Percentiles rank a stretch among this genome's conserved stretches.
Evolutionary conservation across 1,139 yeast species (phyloP).

Genomic region (Zygosaccharomyces pseudobailii): DNA sequence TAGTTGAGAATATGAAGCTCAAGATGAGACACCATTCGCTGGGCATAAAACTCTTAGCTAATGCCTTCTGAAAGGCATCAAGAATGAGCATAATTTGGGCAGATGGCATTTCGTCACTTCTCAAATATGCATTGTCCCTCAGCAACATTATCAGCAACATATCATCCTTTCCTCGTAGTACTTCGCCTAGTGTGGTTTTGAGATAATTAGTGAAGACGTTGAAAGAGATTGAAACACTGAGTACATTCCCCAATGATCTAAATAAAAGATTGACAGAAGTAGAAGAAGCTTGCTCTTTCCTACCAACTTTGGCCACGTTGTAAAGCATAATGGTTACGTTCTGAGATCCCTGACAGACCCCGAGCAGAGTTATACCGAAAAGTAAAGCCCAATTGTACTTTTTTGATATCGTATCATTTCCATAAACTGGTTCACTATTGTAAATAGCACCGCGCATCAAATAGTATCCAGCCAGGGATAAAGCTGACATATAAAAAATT

Average conservation of each 20-base stretch:
- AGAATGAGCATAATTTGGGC: constrained; percentile 1
- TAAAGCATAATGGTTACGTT: constrained; percentile 41
- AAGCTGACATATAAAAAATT: constrained; percentile 5
- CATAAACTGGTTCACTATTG: constrained; percentile 6
- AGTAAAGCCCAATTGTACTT: constrained; percentile 21
- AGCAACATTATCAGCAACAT: constrained; percentile 5
- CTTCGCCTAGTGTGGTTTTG: not conserved
- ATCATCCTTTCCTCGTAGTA: constrained; percentile 3
- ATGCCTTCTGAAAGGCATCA: constrained; percentile 4
- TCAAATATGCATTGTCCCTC: constrained; percentile 7
- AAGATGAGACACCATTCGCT: constrained; percentile 6
- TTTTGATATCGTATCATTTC: not conserved
- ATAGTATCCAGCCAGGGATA: constrained; percentile 7
- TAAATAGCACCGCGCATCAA: constrained; percentile 1
- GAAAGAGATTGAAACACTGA: constrained; percentile 38
- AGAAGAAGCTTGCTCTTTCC: constrained; percentile 38
- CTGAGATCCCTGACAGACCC: constrained; percentile 43
- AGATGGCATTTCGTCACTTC: constrained; percentile 4
- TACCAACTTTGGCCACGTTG: constrained; percentile 42
- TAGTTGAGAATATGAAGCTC: constrained; percentile 1
- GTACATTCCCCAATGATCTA: constrained; percentile 39
- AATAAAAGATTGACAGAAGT: constrained; percentile 29
- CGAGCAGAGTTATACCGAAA: constrained; percentile 38
- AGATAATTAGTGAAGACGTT: constrained; percentile 23
- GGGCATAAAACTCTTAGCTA: constrained; percentile 6